Conservation (phyloP, 345 rosid species). For the Hibiscus tridactylites region DNA sequence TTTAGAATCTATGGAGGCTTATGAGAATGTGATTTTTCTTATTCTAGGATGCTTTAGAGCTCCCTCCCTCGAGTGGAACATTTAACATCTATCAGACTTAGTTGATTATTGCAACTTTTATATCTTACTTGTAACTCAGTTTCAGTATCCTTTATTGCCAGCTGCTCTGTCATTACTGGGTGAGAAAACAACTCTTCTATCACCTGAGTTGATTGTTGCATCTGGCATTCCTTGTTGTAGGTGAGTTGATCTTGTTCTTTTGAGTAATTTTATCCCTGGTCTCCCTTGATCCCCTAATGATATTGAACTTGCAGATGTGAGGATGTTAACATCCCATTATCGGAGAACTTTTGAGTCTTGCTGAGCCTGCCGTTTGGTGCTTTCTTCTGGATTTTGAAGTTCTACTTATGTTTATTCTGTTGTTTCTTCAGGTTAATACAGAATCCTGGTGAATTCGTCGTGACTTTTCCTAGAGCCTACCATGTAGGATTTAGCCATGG, state of each 20-base stretch:
- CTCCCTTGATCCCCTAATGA: neutral
- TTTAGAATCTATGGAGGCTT: neutral
- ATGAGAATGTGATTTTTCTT: neutral
- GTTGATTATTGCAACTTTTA: neutral
- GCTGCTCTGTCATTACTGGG: slow-evolving; percentile 86
- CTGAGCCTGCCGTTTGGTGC: slow-evolving; percentile 12
- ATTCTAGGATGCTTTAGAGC: neutral
- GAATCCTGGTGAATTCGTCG: slow-evolving; percentile 98
- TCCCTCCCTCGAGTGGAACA: neutral
- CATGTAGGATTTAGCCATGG: slow-evolving; percentile 99
- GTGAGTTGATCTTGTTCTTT: slow-evolving; percentile 32
- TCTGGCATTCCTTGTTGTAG: slow-evolving; percentile 96
- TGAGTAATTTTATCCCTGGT: slow-evolving; percentile 2
- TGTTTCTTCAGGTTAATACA: slow-evolving; percentile 70
- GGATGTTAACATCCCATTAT: slow-evolving; percentile 8
- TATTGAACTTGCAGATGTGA: neutral
- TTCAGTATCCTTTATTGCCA: slow-evolving; percentile 31
- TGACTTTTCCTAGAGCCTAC: slow-evolving; percentile 98
- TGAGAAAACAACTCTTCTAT: slow-evolving; percentile 95
- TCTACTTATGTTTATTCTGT: slow-evolving; percentile 20
- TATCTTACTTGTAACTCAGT: slow-evolving; percentile 8
- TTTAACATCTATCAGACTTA: neutral
- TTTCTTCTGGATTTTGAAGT: slow-evolving; percentile 14
- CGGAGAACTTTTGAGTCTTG: neutral
- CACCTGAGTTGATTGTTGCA: slow-evolving; percentile 74